Percentiles rank a stretch among this genome's conserved stretches.
Evolutionary conservation across 257 asterid species (phyloP).

Genomic region (Echium plantagineum): DNA sequence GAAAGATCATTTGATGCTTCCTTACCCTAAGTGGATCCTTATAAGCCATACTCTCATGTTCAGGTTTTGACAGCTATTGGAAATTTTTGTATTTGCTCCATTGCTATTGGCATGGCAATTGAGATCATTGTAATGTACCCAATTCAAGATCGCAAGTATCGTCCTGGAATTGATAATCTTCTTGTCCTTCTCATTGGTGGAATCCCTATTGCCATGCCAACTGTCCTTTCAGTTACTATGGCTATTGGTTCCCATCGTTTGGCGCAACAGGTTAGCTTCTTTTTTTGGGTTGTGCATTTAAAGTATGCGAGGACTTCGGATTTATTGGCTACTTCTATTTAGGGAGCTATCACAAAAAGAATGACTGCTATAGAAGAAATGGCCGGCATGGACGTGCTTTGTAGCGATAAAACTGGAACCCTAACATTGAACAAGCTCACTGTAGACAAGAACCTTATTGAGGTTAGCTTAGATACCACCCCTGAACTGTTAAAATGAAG

Average conservation of each 20-base stretch:
- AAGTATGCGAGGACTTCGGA: background rate
- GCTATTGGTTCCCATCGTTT: conserved; percentile 97
- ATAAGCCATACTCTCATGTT: conserved; percentile 7
- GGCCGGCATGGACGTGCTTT: conserved; percentile 99
- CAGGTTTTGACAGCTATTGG: conserved; percentile 97
- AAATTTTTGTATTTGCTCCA: conserved; percentile 95
- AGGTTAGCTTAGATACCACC: conserved; percentile 31
- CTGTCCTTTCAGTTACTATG: conserved; percentile 96
- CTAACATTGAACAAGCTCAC: conserved; percentile 88
- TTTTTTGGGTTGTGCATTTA: background rate
- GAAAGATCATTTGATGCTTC: conserved; percentile 2
- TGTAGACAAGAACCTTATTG: conserved; percentile 93
- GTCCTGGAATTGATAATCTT: conserved; percentile 97
- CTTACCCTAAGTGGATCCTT: background rate
- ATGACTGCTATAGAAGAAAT: conserved; percentile 98
- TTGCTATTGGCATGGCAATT: conserved; percentile 84
- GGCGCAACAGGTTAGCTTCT: conserved; percentile 71
- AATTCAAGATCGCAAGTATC: conserved; percentile 74
- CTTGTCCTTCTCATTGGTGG: conserved; percentile 97
- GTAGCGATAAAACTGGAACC: conserved; percentile 96
- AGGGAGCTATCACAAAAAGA: conserved; percentile 99
- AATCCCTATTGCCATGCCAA: conserved; percentile 98
- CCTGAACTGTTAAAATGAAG: background rate
- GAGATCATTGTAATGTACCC: conserved; percentile 96
- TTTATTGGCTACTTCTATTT: conserved; percentile 3